A percentile compares a stretch with the other conserved stretches of the same genome.
These are phyloP conservation scores for Monosporascus sp. DNA, from an alignment of 2,329 filamentous ascomycete genomes.

Conservation along the genomic window DNA sequence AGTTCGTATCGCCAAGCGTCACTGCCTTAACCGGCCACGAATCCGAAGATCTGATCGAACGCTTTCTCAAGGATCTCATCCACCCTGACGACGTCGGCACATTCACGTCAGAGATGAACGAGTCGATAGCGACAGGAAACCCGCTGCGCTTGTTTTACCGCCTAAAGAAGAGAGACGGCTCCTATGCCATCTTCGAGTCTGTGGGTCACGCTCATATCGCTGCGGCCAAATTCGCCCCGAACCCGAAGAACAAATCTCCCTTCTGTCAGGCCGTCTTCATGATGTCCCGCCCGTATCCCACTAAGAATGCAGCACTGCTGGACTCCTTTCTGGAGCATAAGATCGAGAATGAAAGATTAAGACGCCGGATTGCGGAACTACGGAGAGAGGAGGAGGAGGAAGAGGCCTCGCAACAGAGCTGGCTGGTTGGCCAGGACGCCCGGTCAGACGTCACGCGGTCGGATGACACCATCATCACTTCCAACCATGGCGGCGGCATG, in stretches of 20 bases:
- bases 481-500: constrained; percentile 23
- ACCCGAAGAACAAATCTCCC: constrained; percentile 57
- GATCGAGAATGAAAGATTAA: constrained; percentile 86
- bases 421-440: constrained; percentile 52
- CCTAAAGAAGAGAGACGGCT: constrained; percentile 67
- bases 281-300: constrained; percentile 86
- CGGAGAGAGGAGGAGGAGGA: constrained; percentile 83
- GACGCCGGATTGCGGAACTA: constrained; percentile 77
- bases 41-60: constrained; percentile 63
- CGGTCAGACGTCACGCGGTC: constrained; percentile 49
- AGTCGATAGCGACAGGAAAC: constrained; percentile 78
- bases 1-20: constrained; percentile 79
- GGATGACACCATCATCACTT: constrained; percentile 36
- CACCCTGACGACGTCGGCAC: constrained; percentile 80
- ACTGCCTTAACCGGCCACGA: constrained; percentile 70
- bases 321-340: constrained; percentile 96
- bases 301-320: constrained; percentile 75
- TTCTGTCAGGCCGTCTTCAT: constrained; percentile 90
- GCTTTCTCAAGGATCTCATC: constrained; percentile 74
- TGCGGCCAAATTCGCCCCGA: constrained; percentile 57
- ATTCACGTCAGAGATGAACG: constrained; percentile 83
- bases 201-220: constrained; percentile 87
- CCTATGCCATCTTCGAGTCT: constrained; percentile 80
- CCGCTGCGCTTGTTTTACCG: constrained; percentile 81
- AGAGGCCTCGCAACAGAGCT: constrained; percentile 59